Percentiles rank a stretch among this genome's conserved stretches.
Conservation (phyloP, 441 rosid species). For the Populus hybrid region DNA sequence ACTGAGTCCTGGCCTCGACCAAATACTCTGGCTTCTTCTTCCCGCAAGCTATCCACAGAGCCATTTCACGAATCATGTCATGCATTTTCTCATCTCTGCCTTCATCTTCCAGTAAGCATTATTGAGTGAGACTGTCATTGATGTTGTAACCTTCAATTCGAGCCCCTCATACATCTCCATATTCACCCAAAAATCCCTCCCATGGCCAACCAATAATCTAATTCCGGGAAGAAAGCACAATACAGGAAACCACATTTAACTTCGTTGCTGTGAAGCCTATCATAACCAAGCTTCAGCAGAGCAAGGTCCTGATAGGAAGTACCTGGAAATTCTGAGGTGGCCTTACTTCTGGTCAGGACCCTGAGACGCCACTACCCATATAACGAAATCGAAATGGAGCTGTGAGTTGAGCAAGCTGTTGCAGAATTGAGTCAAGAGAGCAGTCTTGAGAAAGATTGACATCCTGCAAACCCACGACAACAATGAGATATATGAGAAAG, state of each 20-base stretch:
- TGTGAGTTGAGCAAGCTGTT: conserved; percentile 16
- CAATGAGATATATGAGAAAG: conserved; percentile 66
- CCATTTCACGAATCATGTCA: conserved; percentile 42
- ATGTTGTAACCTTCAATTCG: conserved; percentile 23
- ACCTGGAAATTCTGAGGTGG: conserved; percentile 12
- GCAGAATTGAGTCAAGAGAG: conserved; percentile 27
- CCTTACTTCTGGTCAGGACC: conserved; percentile 16
- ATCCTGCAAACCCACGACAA: conserved; percentile 67
- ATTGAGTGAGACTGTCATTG: conserved; percentile 20
- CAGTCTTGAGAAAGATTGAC: conserved; percentile 52
- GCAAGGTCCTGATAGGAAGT: conserved; percentile 23
- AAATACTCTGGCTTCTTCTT: conserved; percentile 9
- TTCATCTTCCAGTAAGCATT: conserved; percentile 24
- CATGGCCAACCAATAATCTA: conserved; percentile 26
- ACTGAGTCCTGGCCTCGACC: conserved; percentile 25
- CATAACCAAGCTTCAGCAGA: conserved; percentile 32
- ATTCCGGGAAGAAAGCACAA: conserved; percentile 31
- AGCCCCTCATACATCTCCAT: not conserved
- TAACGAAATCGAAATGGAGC: not conserved
- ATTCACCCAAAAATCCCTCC: conserved; percentile 23
- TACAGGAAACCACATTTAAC: conserved; percentile 27
- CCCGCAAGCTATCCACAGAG: conserved; percentile 35
- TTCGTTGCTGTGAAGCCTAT: conserved; percentile 13
- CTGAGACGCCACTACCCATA: conserved; percentile 9
- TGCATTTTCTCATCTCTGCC: conserved; percentile 28